Evolutionary conservation across 2,329 filamentous ascomycete species (phyloP), one percentile per base, ranked within the genome.

Genomic region (Pseudocercospora musae): DNA sequence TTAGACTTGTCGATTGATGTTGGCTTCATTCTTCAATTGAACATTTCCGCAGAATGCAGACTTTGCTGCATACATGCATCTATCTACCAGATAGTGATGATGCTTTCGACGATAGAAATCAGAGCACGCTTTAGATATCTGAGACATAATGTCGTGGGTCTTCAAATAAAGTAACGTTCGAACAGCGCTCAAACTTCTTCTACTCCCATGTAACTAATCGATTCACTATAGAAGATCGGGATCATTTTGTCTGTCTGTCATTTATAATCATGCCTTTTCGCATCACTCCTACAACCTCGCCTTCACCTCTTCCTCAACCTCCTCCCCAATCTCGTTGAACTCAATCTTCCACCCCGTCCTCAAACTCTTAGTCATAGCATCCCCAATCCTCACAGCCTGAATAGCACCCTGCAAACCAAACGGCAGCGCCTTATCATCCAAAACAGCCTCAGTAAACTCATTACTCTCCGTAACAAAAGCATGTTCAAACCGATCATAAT

Each of bases 381-480:
- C 80, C 0, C 85, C 87, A 74, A 89, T 88, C 71, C 80, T 79
- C 9, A 89, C 81, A 0, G 84, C 82, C 60, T 84, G 79, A 13
- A 88, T 83, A 1, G 85, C 85, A 18, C 84, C 83, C 29, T 76
- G 73, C 52, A 88, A 71, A 73, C 83, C 82, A 68, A 89, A 78
- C 0, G 85, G 85, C 53, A 86, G 74, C 13, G 78, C 74, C 18
- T 75, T 83, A 65, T 83, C 75, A 64, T 89, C 84, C 57, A 89
- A 73, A 61, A 85, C 84, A 15, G 78, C 79, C 11, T 81, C 83
- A 0, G 85, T 85, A 66, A 89, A 89, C 74, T 88, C 85, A 60
- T 86, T 84, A 5, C 83, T 82, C 75, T 89, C 86, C 11, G 76
- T 82, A n/a, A 86, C 82, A 70, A 89, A 89, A 0, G 87, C 86